These are phyloP conservation scores for Sonneratia caseolaris DNA, from an alignment of 345 rosid species.

Conservation along the genomic window DNA sequence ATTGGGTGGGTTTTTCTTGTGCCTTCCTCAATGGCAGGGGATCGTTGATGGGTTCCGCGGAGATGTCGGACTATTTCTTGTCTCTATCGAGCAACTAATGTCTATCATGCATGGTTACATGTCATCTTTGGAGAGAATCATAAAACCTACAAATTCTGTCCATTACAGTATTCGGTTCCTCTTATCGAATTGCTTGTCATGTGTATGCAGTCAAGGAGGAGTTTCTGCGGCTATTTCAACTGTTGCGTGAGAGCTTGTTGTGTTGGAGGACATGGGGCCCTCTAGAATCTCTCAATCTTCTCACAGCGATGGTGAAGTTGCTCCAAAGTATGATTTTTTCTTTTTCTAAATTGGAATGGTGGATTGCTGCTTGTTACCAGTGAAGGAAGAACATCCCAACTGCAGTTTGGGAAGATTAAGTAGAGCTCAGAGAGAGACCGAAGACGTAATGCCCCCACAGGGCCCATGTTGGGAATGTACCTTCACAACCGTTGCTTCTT, in stretches of 20 bases:
- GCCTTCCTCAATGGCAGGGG: background rate
- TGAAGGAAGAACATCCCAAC: background rate
- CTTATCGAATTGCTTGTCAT: background rate
- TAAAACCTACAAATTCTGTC: background rate
- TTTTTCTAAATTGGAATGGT: background rate
- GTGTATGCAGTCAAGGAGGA: conserved; percentile 15
- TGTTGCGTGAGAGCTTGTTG: conserved; percentile 14
- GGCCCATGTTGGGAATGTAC: background rate
- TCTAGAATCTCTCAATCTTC: background rate
- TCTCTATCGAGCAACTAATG: background rate
- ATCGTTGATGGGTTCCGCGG: background rate
- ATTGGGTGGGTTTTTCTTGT: background rate
- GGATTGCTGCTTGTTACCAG: background rate
- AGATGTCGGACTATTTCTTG: background rate
- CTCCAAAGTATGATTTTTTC: background rate
- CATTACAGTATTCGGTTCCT: background rate
- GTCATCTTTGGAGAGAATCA: background rate
- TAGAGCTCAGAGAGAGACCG: background rate
- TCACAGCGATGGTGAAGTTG: background rate
- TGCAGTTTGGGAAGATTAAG: background rate
- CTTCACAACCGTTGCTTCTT: background rate
- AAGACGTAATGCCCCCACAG: background rate
- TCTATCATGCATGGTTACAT: background rate
- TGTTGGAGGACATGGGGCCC: background rate
- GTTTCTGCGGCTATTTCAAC: conserved; percentile 17